A percentile compares a stretch with the other conserved stretches of the same genome.
phyloP scores from a whole-genome alignment of 208 protist species.

The Acanthamoeba castellanii region DNA sequence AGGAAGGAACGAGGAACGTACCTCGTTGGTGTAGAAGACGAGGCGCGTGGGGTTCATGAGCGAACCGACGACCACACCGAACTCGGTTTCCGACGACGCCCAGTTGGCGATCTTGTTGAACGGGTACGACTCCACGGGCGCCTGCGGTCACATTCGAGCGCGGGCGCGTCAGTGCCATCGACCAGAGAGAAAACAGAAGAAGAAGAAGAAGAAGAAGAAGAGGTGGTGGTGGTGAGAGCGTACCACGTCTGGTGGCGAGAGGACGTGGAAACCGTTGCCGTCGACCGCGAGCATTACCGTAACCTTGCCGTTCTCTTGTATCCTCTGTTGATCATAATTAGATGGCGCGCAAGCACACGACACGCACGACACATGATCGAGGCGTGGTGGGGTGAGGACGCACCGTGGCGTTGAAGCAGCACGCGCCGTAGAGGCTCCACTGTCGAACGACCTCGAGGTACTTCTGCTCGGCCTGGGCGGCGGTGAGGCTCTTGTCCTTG shows the following conservation, averaged over 20 bases:
- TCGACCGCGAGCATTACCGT: slow-evolving; percentile 18
- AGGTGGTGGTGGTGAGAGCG: background rate
- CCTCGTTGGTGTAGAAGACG: slow-evolving; percentile 59
- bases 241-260: slow-evolving; percentile 3
- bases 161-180: no score
- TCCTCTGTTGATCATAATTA: background rate
- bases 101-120: slow-evolving; percentile 66
- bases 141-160: background rate
- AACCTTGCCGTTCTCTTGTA: slow-evolving; percentile 1
- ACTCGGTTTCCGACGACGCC: slow-evolving; percentile 26
- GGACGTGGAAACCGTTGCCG: slow-evolving; percentile 15
- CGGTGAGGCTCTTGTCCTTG: slow-evolving; percentile 9
- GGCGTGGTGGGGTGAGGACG: background rate
- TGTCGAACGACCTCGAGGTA: slow-evolving; percentile 33
- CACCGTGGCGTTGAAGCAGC: slow-evolving; percentile 36
- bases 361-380: background rate
- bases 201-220: background rate
- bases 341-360: no score
- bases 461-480: slow-evolving; percentile 21
- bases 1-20: background rate
- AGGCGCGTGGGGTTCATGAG: slow-evolving; percentile 61
- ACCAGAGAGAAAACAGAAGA: background rate
- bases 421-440: slow-evolving; percentile 30
- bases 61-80: slow-evolving; percentile 30
- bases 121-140: slow-evolving; percentile 19